Evolutionary conservation across 2,329 filamentous ascomycete genomes (phyloP), one percentile per base, ranked within the genome.

Genomic region (Beauveria sp.): DNA sequence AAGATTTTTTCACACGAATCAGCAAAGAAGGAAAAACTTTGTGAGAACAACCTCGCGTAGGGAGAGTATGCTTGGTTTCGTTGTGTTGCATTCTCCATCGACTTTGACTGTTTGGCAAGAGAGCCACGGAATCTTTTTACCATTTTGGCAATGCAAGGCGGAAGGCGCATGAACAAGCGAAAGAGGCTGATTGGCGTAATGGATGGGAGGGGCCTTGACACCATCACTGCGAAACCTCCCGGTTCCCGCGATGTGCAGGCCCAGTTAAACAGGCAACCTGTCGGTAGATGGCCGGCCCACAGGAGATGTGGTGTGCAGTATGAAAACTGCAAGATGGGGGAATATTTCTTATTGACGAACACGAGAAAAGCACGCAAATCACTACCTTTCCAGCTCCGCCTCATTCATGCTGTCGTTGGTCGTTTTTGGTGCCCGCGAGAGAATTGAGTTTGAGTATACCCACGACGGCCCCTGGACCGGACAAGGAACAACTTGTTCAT

Each of bases 201-300:
- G 22, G 46, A 28, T 18, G n/a, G 20, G 57, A 60, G 56, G 56
- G 56, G 56, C 38, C 56, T 51, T 50, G 34, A 51, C 56, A 60
- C 56, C 56, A 60, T 48, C n/a, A n/a, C 22, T 16, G 34, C 9
- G 34, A 51, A 12, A 26, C 34, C 51, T 60, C 34, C 56, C 34
- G 57, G 24, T 26, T 48, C 56, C 57, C 57, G 48, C 57, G 57
- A 60, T 60, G 51, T 42, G 22, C n/a, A 24, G 18, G 18, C 55
- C 46, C 46, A 20, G 48, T 28, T 50, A 20, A 51, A 58, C 31
- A 42, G 28, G 20, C 26, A 14, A 31, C 2, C 18, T 49, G 55
- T 31, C 43, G 55, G 28, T 48, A 38, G 28, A 48, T 58, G 52
- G 42, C 42, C 12, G 53, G 26, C 46, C 28, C 43, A 40, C 57